phyloP scores from a whole-genome alignment of 2,329 filamentous ascomycete species.

The Cladosporium sp. region DNA sequence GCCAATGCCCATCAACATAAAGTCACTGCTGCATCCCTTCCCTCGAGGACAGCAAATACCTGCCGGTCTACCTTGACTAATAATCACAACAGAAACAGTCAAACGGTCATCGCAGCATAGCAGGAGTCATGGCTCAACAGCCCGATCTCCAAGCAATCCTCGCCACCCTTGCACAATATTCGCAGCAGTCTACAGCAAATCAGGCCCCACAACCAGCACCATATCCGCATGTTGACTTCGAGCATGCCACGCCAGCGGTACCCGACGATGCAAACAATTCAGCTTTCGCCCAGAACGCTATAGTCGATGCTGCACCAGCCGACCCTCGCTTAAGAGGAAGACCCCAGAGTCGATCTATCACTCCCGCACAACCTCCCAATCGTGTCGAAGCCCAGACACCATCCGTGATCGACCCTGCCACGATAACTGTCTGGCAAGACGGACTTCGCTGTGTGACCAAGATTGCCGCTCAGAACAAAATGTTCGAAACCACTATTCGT shows the following conservation, averaged over 20 bases:
- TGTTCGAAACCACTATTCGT: constrained; percentile 37
- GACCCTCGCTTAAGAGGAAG: constrained; percentile 11
- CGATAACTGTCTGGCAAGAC: constrained; percentile 46
- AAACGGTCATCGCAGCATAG: not conserved
- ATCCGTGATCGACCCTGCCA: constrained; percentile 39
- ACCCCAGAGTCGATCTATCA: constrained; percentile 21
- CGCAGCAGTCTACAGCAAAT: not conserved
- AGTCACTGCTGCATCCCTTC: not conserved
- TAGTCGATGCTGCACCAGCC: not conserved
- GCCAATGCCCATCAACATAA: not conserved
- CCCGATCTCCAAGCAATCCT: constrained; percentile 33
- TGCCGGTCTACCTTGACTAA: not conserved
- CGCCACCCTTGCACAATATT: constrained; percentile 28
- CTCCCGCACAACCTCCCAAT: not conserved
- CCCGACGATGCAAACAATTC: not conserved
- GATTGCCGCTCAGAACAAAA: constrained; percentile 40
- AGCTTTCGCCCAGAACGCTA: not conserved
- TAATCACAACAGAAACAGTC: not conserved
- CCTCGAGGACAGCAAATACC: not conserved
- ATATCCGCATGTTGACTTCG: not conserved
- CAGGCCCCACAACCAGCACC: not conserved
- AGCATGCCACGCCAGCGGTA: not conserved
- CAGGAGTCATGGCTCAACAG: constrained; percentile 2
- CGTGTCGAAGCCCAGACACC: not conserved
- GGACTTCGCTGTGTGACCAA: constrained; percentile 46